These are phyloP conservation scores for Helotiales sp. DNA, from an alignment of 2,329 filamentous ascomycete genomes.

Conservation along the genomic window DNA sequence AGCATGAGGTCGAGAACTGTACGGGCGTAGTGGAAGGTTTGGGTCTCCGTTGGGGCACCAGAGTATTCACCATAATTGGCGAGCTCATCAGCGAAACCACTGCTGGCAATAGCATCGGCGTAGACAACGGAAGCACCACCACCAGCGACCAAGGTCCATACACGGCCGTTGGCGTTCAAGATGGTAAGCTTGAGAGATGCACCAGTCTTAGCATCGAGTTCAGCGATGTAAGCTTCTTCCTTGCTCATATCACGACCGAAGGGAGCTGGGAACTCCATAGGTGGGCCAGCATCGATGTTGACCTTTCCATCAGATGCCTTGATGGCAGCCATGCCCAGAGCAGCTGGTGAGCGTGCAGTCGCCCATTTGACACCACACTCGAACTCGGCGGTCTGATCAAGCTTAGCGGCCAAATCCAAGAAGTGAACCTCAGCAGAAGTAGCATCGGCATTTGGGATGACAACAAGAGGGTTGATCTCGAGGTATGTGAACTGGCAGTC, in stretches of 20 bases:
- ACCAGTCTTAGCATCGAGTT: constrained; percentile 99
- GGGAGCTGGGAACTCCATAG: constrained; percentile 98
- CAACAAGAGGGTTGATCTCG: constrained; percentile 98
- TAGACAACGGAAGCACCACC: constrained; percentile 99
- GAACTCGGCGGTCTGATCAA: constrained; percentile 98
- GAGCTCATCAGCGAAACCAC: constrained; percentile 92
- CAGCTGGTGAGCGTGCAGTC: constrained; percentile 86
- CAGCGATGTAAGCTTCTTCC: constrained; percentile 98
- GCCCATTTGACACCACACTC: constrained; percentile 99
- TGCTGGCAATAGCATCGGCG: constrained; percentile 95
- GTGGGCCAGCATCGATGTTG: constrained; percentile 93
- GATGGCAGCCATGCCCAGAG: constrained; percentile 79
- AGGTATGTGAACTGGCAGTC: constrained; percentile 99
- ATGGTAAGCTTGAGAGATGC: constrained; percentile 98
- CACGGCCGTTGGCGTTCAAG: constrained; percentile 86
- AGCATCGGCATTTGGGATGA: constrained; percentile 90
- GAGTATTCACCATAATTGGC: constrained; percentile 99
- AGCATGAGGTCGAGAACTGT: constrained; percentile 98
- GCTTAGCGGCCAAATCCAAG: constrained; percentile 96
- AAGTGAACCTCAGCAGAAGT: constrained; percentile 97
- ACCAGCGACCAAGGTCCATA: constrained; percentile 98
- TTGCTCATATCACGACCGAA: constrained; percentile 98
- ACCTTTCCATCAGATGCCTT: constrained; percentile 73
- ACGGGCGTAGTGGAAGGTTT: constrained; percentile 98
- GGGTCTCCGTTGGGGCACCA: constrained; percentile 95